Evolutionary conservation across 495 filamentous ascomycete species (phyloP).

Genomic region (Cladorrhinum samala): DNA sequence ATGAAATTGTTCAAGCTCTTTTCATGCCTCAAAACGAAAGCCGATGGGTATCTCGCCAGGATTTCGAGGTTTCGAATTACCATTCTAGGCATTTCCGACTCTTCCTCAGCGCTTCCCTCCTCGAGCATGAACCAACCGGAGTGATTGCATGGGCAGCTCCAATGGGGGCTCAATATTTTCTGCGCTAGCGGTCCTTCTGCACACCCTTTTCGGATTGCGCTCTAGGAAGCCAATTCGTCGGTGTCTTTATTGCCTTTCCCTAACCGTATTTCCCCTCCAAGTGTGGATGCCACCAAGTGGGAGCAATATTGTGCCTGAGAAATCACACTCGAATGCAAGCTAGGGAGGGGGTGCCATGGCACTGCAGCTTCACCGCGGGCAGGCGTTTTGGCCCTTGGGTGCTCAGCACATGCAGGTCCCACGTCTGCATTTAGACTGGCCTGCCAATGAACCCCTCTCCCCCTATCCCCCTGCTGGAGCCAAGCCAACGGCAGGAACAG

Average conservation of each 20-base stretch:
- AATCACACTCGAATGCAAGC: neutral
- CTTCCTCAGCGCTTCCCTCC: neutral
- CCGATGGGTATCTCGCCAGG: neutral
- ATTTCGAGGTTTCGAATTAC: too few relatives aligned
- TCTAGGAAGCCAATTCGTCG: too few relatives aligned
- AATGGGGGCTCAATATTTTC: too few relatives aligned
- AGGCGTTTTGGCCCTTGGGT: conserved; percentile 17
- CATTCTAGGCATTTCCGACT: neutral
- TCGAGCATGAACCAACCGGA: neutral
- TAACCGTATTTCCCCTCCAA: too few relatives aligned
- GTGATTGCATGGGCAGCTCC: neutral
- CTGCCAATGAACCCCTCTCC: neutral
- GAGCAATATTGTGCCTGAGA: conserved; percentile 5
- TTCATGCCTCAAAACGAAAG: neutral
- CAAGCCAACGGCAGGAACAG: neutral
- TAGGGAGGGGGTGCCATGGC: neutral
- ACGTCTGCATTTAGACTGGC: conserved; percentile 11
- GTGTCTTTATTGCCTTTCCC: too few relatives aligned
- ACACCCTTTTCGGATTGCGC: too few relatives aligned
- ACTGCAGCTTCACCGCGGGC: conserved; percentile 18
- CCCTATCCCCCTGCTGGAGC: neutral
- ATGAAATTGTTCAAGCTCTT: neutral
- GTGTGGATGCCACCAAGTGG: too few relatives aligned
- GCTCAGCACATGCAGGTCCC: conserved; percentile 25
- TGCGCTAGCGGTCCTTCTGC: too few relatives aligned